Percentiles rank a stretch among this genome's conserved stretches.
phyloP scores from a whole-genome alignment of 164 flowering plant genomes.

The Protea cynaroides region DNA sequence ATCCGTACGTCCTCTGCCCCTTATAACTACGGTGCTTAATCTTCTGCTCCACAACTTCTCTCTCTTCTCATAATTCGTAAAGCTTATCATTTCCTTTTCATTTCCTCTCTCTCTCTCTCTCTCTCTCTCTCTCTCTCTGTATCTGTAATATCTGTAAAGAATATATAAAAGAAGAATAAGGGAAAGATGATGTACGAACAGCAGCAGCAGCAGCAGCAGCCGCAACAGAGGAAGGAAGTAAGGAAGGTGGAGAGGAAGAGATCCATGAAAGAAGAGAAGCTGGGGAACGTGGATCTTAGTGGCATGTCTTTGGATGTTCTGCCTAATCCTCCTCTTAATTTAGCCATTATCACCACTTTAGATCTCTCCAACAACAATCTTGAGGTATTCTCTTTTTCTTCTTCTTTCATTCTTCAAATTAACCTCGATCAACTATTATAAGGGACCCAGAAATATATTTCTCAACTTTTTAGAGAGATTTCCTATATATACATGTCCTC shows the following conservation, averaged over 20 bases:
- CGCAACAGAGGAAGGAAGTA: conserved; percentile 5
- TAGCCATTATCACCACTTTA: conserved; percentile 48
- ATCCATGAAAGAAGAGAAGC: conserved; percentile 23
- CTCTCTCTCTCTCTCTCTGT: too few relatives aligned
- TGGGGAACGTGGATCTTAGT: conserved; percentile 59
- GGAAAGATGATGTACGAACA: conserved; percentile 20
- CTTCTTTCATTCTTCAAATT: neutral
- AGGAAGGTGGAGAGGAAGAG: conserved; percentile 8
- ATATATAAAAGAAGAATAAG: too few relatives aligned
- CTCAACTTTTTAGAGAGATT: too few relatives aligned
- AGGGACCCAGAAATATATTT: too few relatives aligned
- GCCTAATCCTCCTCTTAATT: conserved; percentile 53
- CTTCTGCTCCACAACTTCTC: neutral
- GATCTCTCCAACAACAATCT: conserved; percentile 84
- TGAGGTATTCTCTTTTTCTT: conserved; percentile 32
- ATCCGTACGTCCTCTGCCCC: conserved; percentile 10
- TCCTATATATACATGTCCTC: too few relatives aligned
- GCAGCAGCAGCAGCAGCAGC: conserved; percentile 8
- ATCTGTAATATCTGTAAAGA: too few relatives aligned
- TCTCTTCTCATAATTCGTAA: too few relatives aligned
- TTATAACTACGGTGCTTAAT: too few relatives aligned
- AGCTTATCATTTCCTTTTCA: too few relatives aligned
- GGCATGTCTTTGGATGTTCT: conserved; percentile 55
- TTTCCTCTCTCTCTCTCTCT: too few relatives aligned
- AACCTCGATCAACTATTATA: too few relatives aligned